Percentiles rank a stretch among this genome's conserved stretches.
phyloP scores from a whole-genome alignment of 306 rosid genomes.

The Lathyrus oleraceus region DNA sequence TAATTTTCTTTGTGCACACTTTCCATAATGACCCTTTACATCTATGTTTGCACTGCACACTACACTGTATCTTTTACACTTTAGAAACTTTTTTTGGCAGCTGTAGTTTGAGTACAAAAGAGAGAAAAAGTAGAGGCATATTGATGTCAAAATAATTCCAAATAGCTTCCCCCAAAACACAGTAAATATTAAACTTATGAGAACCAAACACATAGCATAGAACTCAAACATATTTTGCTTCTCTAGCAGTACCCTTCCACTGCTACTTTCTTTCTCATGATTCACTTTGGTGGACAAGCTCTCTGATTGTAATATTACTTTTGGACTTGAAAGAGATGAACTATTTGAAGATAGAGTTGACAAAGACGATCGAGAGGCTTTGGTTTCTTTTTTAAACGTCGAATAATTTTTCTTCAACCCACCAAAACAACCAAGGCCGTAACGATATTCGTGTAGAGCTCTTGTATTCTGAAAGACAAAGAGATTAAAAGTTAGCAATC shows the following conservation, averaged over 20 bases:
- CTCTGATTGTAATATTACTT: slow-evolving; percentile 15
- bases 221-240: slow-evolving; percentile 38
- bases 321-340: slow-evolving; percentile 33
- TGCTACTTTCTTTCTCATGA: neutral
- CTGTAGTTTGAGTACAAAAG: slow-evolving; percentile 9
- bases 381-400: neutral
- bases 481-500: neutral
- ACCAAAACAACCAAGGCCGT: slow-evolving; percentile 15
- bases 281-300: slow-evolving; percentile 22
- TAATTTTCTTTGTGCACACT: slow-evolving; percentile 36
- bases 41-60: slow-evolving; percentile 19
- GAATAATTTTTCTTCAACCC: slow-evolving; percentile 38
- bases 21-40: slow-evolving; percentile 41
- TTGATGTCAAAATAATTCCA: slow-evolving; percentile 55
- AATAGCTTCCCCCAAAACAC: slow-evolving; percentile 61
- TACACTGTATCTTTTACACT: slow-evolving; percentile 30
- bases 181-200: slow-evolving; percentile 55
- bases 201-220: slow-evolving; percentile 49
- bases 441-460: slow-evolving; percentile 33
- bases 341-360: slow-evolving; percentile 16
- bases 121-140: slow-evolving; percentile 47
- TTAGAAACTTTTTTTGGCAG: slow-evolving; percentile 6
- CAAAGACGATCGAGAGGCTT: neutral
- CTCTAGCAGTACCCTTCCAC: slow-evolving; percentile 13
- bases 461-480: slow-evolving; percentile 50